phyloP scores from a whole-genome alignment of 108 stramenopile species.

The Skeletonema potamos region DNA sequence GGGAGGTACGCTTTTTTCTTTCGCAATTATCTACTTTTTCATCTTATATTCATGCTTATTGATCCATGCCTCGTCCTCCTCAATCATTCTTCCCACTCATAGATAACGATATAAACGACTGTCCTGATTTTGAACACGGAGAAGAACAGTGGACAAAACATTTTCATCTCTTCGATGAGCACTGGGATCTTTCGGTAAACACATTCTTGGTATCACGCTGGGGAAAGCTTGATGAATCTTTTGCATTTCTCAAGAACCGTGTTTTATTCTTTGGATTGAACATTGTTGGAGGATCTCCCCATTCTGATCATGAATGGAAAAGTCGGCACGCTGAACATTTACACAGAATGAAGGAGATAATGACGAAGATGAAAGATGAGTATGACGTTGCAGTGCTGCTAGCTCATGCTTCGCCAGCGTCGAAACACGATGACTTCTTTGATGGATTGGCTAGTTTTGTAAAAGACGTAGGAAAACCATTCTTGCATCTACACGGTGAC shows the following conservation, averaged over 20 bases:
- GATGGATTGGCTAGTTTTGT: slow-evolving; percentile 18
- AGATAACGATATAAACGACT: slow-evolving; percentile 66
- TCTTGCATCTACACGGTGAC: slow-evolving; percentile 52
- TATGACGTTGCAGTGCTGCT: slow-evolving; percentile 36
- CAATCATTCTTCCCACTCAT: background rate
- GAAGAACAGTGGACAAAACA: slow-evolving; percentile 28
- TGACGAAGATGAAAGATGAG: background rate
- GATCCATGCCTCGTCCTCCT: background rate
- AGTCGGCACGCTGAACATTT: slow-evolving; percentile 13
- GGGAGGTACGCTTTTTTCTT: slow-evolving; percentile 4
- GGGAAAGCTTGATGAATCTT: slow-evolving; percentile 29
- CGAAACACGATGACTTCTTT: slow-evolving; percentile 37
- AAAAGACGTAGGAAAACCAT: slow-evolving; percentile 18
- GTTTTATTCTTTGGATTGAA: slow-evolving; percentile 51
- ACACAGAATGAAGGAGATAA: slow-evolving; percentile 21
- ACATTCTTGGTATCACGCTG: slow-evolving; percentile 8
- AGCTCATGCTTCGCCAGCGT: slow-evolving; percentile 43
- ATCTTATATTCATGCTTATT: background rate
- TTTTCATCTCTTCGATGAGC: slow-evolving; percentile 35
- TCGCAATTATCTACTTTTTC: background rate
- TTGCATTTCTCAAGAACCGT: slow-evolving; percentile 45
- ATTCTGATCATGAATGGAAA: slow-evolving; percentile 31
- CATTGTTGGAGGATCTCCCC: slow-evolving; percentile 45
- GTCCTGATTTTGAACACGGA: slow-evolving; percentile 20
- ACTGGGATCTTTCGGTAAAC: slow-evolving; percentile 57